Evolutionary conservation across 106 monocot genomes (phyloP).

Genomic region (Triglochin maritima): DNA sequence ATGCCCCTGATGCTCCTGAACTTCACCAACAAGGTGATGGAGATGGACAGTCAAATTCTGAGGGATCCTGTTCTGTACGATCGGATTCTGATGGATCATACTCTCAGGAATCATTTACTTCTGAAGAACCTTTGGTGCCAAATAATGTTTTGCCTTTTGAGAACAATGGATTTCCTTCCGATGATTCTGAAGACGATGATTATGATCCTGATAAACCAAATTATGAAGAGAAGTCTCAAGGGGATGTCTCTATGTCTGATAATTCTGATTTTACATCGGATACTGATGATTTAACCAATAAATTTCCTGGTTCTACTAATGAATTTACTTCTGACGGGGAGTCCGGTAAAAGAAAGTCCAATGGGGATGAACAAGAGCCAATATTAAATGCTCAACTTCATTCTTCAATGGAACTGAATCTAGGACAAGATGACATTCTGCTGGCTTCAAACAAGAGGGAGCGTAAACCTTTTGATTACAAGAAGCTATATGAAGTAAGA

Average conservation of each 20-base stretch:
- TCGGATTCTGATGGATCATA: conserved; percentile 4
- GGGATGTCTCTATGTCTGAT: conserved; percentile 39
- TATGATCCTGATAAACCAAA: conserved; percentile 56
- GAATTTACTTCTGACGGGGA: conserved; percentile 16
- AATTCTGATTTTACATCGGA: conserved; percentile 91
- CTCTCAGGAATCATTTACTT: conserved; percentile 53
- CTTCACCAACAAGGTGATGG: conserved; percentile 18
- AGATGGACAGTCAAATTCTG: conserved; percentile 11
- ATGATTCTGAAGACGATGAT: conserved; percentile 95
- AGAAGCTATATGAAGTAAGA: conserved; percentile 66
- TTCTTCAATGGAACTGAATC: conserved; percentile 19
- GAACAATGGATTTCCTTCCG: conserved; percentile 48
- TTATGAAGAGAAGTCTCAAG: conserved; percentile 20
- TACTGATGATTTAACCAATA: conserved; percentile 51
- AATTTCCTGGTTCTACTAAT: conserved; percentile 20
- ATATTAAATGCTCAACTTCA: conserved; percentile 9
- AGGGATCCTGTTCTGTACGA: neutral
- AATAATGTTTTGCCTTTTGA: conserved; percentile 12
- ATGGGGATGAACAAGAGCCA: neutral
- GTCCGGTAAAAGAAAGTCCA: neutral
- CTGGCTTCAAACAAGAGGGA: conserved; percentile 32
- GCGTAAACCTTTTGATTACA: conserved; percentile 51
- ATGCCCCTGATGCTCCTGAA: conserved; percentile 37
- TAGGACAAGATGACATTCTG: conserved; percentile 16
- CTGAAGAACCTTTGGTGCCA: conserved; percentile 33